Conservation (phyloP, 495 filamentous ascomycete species). For the Talaromyces liani region DNA sequence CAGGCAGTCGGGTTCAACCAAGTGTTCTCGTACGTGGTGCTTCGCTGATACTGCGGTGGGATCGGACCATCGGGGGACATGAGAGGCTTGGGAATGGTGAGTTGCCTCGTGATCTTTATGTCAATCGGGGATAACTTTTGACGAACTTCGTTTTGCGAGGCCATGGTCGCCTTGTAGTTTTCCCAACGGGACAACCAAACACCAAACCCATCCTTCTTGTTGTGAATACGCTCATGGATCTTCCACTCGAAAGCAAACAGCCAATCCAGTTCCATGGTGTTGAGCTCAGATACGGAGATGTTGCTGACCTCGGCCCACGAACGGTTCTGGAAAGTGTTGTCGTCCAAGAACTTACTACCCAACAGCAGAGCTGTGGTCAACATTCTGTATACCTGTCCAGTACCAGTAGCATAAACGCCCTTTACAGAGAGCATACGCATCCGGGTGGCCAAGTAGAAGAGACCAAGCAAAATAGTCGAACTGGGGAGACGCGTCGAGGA, state of each 20-base stretch:
- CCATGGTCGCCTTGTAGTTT: constrained; percentile 61
- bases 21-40: constrained; percentile 42
- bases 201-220: constrained; percentile 69
- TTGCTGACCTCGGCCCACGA: constrained; percentile 98
- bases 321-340: constrained; percentile 98
- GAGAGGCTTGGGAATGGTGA: constrained; percentile 36
- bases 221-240: constrained; percentile 79
- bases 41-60: constrained; percentile 45
- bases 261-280: constrained; percentile 89
- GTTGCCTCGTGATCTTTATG: constrained; percentile 50
- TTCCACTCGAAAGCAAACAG: constrained; percentile 75
- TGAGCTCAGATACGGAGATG: constrained; percentile 80
- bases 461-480: constrained; percentile 86
- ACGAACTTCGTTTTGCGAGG: constrained; percentile 44
- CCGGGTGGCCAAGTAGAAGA: constrained; percentile 81
- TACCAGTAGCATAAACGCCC: constrained; percentile 49
- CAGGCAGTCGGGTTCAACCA: constrained; percentile 43
- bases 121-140: constrained; percentile 64
- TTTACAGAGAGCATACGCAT: constrained; percentile 63
- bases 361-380: constrained; percentile 82
- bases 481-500: constrained; percentile 91
- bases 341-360: constrained; percentile 96
- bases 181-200: constrained; percentile 83
- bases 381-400: constrained; percentile 81
- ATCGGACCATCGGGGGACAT: constrained; percentile 43